Conservation (phyloP, 257 asterid species). For the Schizonepeta tenuifolia region DNA sequence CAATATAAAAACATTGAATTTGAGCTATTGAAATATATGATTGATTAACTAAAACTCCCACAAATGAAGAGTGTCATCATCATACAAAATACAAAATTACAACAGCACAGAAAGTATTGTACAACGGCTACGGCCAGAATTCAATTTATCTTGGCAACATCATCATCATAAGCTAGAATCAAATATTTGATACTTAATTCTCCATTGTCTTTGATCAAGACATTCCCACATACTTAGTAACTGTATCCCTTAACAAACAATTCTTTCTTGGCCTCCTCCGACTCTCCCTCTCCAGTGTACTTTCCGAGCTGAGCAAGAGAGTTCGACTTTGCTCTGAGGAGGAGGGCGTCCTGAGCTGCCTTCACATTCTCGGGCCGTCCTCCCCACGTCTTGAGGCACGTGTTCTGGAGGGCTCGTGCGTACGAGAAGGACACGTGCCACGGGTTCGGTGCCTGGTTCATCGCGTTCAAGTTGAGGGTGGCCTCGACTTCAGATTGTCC, state of each 20-base stretch:
- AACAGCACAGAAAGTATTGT: constrained; percentile 30
- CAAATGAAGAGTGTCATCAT: constrained; percentile 29
- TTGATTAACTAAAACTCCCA: constrained; percentile 25
- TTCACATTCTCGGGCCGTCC: constrained; percentile 67
- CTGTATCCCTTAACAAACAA: constrained; percentile 67
- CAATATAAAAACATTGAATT: background rate
- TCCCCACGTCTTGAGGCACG: constrained; percentile 77
- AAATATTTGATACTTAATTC: constrained; percentile 23
- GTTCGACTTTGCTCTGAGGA: constrained; percentile 64
- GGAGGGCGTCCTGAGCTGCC: constrained; percentile 70
- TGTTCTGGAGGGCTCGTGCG: constrained; percentile 80
- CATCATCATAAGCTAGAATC: constrained; percentile 39
- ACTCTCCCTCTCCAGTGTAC: constrained; percentile 73
- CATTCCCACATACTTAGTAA: constrained; percentile 43
- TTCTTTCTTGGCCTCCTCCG: constrained; percentile 75
- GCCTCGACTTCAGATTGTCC: constrained; percentile 87
- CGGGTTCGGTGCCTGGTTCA: constrained; percentile 77
- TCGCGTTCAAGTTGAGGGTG: constrained; percentile 70
- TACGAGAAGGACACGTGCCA: constrained; percentile 78
- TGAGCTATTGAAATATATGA: constrained; percentile 19
- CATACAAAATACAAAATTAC: constrained; percentile 26
- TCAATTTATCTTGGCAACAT: constrained; percentile 28
- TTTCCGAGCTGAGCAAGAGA: constrained; percentile 83
- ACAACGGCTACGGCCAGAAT: constrained; percentile 33
- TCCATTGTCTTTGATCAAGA: background rate